phyloP scores from a whole-genome alignment of 1,139 yeast genomes.

The Oligophagozyma castellii region DNA sequence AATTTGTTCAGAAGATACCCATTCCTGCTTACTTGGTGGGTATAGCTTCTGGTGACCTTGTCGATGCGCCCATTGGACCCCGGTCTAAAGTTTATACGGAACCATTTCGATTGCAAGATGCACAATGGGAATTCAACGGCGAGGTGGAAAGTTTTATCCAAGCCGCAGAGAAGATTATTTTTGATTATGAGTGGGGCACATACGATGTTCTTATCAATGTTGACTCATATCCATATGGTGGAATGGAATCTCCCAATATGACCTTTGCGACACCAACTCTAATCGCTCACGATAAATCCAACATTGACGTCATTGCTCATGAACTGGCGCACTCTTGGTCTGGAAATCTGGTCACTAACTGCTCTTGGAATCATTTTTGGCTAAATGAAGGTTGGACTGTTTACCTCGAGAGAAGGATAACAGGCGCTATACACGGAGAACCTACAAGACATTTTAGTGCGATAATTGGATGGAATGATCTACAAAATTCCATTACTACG shows the following conservation, averaged over 20 bases:
- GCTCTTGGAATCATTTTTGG: slow-evolving; percentile 93
- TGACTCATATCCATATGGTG: slow-evolving; percentile 81
- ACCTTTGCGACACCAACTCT: slow-evolving; percentile 88
- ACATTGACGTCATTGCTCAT: slow-evolving; percentile 82
- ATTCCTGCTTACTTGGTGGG: slow-evolving; percentile 79
- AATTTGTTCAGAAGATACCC: slow-evolving; percentile 63
- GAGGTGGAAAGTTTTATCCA: slow-evolving; percentile 71
- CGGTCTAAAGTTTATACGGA: slow-evolving; percentile 75
- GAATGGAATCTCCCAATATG: slow-evolving; percentile 90
- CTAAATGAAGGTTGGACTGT: slow-evolving; percentile 96
- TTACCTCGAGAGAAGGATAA: slow-evolving; percentile 72
- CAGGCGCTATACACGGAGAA: slow-evolving; percentile 68
- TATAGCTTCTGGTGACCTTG: slow-evolving; percentile 72
- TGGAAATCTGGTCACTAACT: slow-evolving; percentile 79
- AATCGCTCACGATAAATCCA: slow-evolving; percentile 73
- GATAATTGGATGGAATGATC: slow-evolving; percentile 79
- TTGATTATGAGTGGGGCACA: slow-evolving; percentile 73
- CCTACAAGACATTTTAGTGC: slow-evolving; percentile 66
- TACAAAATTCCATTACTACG: slow-evolving; percentile 48
- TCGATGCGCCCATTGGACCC: slow-evolving; percentile 64
- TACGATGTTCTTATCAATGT: slow-evolving; percentile 77
- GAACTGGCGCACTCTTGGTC: slow-evolving; percentile 91
- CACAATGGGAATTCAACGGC: slow-evolving; percentile 66
- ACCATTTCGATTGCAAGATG: slow-evolving; percentile 51
- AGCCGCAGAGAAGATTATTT: slow-evolving; percentile 59